Conservation (phyloP, 345 rosid genomes). For the Viola odorata region DNA sequence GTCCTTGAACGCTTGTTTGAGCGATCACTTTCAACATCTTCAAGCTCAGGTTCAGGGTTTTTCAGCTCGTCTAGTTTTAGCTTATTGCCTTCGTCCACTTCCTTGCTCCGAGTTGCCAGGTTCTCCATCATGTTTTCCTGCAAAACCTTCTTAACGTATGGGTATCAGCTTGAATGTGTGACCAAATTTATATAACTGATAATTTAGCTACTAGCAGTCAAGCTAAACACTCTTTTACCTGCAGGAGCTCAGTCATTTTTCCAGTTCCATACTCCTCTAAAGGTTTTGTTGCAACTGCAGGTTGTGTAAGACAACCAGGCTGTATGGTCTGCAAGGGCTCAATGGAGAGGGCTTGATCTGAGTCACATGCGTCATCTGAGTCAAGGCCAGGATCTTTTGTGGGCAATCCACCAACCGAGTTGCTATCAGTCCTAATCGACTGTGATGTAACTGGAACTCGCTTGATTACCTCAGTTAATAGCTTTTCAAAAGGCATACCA, state of each 20-base stretch:
- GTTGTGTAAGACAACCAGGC: constrained; percentile 28
- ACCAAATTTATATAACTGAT: too few relatives aligned
- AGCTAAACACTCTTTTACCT: constrained; percentile 37
- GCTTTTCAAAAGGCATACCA: constrained; percentile 52
- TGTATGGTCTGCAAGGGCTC: constrained; percentile 61
- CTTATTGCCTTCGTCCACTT: constrained; percentile 9
- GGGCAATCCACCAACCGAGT: constrained; percentile 15
- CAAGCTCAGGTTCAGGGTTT: constrained; percentile 4
- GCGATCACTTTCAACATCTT: constrained; percentile 12
- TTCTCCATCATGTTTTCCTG: constrained; percentile 76
- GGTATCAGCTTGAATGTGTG: background rate
- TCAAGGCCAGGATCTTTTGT: constrained; percentile 11
- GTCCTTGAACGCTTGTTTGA: constrained; percentile 1
- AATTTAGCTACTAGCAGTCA: background rate
- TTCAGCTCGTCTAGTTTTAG: constrained; percentile 2
- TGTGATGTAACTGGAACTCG: constrained; percentile 35
- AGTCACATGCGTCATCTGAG: constrained; percentile 17
- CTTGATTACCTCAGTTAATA: constrained; percentile 50
- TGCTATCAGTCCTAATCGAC: constrained; percentile 18
- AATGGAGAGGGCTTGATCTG: constrained; percentile 49
- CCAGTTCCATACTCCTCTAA: constrained; percentile 53
- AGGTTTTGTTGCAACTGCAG: constrained; percentile 42
- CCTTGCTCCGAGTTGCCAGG: constrained; percentile 26
- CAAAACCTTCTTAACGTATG: constrained; percentile 49
- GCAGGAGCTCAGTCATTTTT: constrained; percentile 81